These are phyloP conservation scores for Ceratobasidium sp. DNA, from an alignment of 1,284 basidiomycete genomes.

Conservation along the genomic window DNA sequence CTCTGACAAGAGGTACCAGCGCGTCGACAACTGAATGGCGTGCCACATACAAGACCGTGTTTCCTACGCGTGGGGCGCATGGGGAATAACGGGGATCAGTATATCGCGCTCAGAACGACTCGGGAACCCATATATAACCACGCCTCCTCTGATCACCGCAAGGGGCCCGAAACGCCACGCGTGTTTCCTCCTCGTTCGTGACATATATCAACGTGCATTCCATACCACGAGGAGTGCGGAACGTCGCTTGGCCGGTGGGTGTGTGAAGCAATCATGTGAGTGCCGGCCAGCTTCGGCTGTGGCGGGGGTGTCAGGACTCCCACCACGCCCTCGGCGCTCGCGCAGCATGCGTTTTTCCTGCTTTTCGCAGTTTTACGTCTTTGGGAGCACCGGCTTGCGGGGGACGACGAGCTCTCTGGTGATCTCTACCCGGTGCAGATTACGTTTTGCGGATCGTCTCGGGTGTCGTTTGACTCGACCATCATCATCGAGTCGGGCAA, in stretches of 20 bases:
- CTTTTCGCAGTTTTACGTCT: conserved; percentile 14
- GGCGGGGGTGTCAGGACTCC: conserved; percentile 38
- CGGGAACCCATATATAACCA: conserved; percentile 11
- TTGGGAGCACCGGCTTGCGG: background rate
- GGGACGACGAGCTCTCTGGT: background rate
- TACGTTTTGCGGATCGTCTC: conserved; percentile 18
- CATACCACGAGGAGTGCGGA: background rate
- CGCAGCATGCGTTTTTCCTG: conserved; percentile 7
- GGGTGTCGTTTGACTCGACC: background rate
- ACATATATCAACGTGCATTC: conserved; percentile 23
- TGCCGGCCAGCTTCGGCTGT: conserved; percentile 23
- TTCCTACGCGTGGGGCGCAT: conserved; percentile 18
- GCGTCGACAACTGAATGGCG: background rate
- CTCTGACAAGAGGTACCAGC: conserved; percentile 10
- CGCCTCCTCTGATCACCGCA: background rate
- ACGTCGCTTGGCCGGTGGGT: background rate
- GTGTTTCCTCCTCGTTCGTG: conserved; percentile 9
- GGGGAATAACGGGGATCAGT: conserved; percentile 31
- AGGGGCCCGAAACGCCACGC: conserved; percentile 12
- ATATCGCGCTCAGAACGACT: background rate
- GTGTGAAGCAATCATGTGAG: conserved; percentile 15
- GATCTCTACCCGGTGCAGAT: background rate
- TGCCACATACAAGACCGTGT: conserved; percentile 9
- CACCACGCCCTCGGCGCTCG: background rate
- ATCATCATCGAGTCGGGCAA: conserved; percentile 1